A percentile compares a stretch with the other conserved stretches of the same genome.
Conservation (phyloP, 495 filamentous ascomycete genomes). For the Rusavskia elegans region DNA sequence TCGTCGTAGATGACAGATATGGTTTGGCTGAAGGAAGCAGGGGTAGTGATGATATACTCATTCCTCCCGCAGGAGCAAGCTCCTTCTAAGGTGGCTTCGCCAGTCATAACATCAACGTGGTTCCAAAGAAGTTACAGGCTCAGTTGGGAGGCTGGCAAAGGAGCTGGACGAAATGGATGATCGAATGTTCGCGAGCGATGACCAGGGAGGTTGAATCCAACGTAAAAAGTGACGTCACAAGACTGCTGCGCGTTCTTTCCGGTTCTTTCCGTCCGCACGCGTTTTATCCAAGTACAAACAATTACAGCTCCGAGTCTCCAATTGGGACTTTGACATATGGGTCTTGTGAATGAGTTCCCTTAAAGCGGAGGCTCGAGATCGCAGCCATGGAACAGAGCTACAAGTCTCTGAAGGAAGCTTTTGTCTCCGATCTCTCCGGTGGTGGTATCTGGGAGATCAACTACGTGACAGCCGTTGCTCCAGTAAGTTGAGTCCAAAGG, state of each 20-base stretch:
- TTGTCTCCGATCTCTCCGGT: slow-evolving; percentile 84
- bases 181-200: too few species aligned
- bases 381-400: slow-evolving; percentile 44
- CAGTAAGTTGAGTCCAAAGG: slow-evolving; percentile 38
- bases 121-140: too few species aligned
- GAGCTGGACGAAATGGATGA: too few species aligned
- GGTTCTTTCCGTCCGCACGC: too few species aligned
- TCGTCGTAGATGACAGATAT: slow-evolving; percentile 59
- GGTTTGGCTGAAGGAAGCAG: slow-evolving; percentile 32
- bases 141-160: too few species aligned
- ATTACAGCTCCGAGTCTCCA: too few species aligned
- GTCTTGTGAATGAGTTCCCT: neutral
- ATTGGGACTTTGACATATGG: neutral
- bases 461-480: slow-evolving; percentile 62
- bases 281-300: too few species aligned
- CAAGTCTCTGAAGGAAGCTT: slow-evolving; percentile 85
- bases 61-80: slow-evolving; percentile 78
- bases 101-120: slow-evolving; percentile 21
- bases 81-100: slow-evolving; percentile 43
- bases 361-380: neutral
- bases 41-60: slow-evolving; percentile 57
- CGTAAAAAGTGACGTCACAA: too few species aligned
- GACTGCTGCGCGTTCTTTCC: too few species aligned
- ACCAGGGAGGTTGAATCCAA: too few species aligned
- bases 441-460: slow-evolving; percentile 78